phyloP scores from a whole-genome alignment of 176 grass and related monocot genomes.

The Oryza longistaminata region DNA sequence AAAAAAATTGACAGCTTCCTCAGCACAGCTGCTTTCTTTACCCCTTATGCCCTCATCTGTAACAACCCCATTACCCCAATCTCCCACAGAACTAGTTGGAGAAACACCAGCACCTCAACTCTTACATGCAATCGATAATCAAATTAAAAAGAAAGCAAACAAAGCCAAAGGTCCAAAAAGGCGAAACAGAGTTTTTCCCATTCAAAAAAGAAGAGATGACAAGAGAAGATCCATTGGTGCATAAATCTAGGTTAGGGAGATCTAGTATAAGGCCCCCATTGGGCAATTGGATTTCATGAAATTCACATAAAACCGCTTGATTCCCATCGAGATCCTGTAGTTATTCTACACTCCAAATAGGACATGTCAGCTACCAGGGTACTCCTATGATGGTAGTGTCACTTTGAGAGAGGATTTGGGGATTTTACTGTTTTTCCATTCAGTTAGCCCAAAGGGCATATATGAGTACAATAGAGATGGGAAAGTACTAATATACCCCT shows the following conservation, averaged over 20 bases:
- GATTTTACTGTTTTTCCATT: too few relatives aligned
- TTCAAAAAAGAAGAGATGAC: neutral
- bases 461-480: too few relatives aligned
- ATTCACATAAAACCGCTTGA: neutral
- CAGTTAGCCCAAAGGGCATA: too few relatives aligned
- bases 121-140: neutral
- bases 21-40: neutral
- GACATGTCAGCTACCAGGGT: too few relatives aligned
- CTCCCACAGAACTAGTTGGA: neutral
- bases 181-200: neutral
- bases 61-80: neutral
- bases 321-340: neutral
- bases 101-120: neutral
- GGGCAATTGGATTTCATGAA: neutral
- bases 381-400: neutral
- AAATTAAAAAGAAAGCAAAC: neutral
- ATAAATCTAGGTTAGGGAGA: neutral
- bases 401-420: too few relatives aligned
- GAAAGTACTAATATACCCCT: too few relatives aligned
- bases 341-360: neutral
- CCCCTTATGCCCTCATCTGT: neutral
- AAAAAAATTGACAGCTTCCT: neutral
- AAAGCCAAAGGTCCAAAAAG: neutral
- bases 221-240: neutral
- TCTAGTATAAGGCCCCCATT: neutral